Evolutionary conservation across 139 green algal genomes (phyloP), one percentile per base, ranked within the genome.

Genomic region (Marvania coccoides): DNA sequence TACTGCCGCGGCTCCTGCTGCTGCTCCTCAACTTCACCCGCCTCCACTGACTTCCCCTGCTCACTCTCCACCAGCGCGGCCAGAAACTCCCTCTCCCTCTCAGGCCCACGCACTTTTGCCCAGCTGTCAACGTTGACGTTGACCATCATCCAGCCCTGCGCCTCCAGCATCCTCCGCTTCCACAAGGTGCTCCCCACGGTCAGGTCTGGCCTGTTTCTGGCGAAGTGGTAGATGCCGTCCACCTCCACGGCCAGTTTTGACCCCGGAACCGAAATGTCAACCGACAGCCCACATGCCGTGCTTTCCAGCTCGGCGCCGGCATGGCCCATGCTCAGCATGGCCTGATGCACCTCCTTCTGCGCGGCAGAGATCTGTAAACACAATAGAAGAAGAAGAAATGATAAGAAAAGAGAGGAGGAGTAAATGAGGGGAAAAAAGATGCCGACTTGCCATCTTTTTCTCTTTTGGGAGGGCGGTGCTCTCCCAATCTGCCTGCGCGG

Each of bases 221-320:
- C 48, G 14, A 68, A 76, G 34, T 76, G 70, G 5, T 60, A 62
- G 39, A 38, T 39, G 13, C 70, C 70, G 56, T 76, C 70, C 23
- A 72, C 62, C 37, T 76, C 70, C 6, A 76, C 51, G 2, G 54
- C 62, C 36, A 76, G 61, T 6, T 26, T 23, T n/a, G 23, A 12
- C 12, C 56, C 34, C 24, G 14, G 34, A 51, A 66, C 13, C 14
- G 15, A 40, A 53, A 66, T 51, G n/a, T 66, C 59, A 28, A 66
- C 34, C 19, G 35, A 66, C n/a, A 51, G 23, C 14, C 26, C 57
- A 37, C 7, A 12, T 15, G 51, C 31, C 26, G 29, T 12, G 12
- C 31, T 12, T 2, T 57, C 57, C 14, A 64, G 9, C 24, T 64
- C n/a, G 8, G 23, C 26, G n/a, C n/a, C n/a, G 19, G 23, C 14